Evolutionary conservation across 108 stramenopile species (phyloP).

Genomic region (Cyclotella kingstonii): DNA sequence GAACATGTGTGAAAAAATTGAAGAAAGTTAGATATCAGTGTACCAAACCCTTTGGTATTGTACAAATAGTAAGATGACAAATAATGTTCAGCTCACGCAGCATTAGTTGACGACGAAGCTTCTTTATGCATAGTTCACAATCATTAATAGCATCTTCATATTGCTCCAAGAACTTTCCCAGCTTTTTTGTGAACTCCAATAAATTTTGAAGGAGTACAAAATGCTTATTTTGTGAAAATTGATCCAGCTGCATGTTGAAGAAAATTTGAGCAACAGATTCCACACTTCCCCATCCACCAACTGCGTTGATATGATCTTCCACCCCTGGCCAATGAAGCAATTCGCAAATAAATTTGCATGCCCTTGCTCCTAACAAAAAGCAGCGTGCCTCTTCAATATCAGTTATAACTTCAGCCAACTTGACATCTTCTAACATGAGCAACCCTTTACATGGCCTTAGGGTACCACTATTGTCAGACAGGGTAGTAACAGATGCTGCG

Average conservation of each 20-base stretch:
- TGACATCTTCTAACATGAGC: conserved; percentile 18
- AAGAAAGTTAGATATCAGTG: neutral
- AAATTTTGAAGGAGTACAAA: conserved; percentile 28
- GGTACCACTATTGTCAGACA: neutral
- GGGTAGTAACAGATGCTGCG: conserved; percentile 22
- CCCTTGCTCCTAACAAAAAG: conserved; percentile 37
- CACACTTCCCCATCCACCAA: conserved; percentile 48
- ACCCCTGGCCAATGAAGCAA: conserved; percentile 52
- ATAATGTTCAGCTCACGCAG: neutral
- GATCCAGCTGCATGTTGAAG: conserved; percentile 25
- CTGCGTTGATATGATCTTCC: conserved; percentile 26
- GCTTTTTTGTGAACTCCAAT: conserved; percentile 11
- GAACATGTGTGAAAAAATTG: neutral
- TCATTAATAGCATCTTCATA: conserved; percentile 14
- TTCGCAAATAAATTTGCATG: conserved; percentile 46
- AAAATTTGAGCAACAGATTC: conserved; percentile 34
- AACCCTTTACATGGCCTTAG: conserved; percentile 4
- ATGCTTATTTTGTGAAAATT: conserved; percentile 22
- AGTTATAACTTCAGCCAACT: conserved; percentile 27
- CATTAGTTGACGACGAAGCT: conserved; percentile 20
- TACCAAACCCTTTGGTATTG: neutral
- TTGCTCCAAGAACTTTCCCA: conserved; percentile 7
- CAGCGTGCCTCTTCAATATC: conserved; percentile 45
- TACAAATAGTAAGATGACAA: neutral
- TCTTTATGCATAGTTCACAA: conserved; percentile 23